phyloP scores from a whole-genome alignment of 441 rosid species.

The Breynia disticha region DNA sequence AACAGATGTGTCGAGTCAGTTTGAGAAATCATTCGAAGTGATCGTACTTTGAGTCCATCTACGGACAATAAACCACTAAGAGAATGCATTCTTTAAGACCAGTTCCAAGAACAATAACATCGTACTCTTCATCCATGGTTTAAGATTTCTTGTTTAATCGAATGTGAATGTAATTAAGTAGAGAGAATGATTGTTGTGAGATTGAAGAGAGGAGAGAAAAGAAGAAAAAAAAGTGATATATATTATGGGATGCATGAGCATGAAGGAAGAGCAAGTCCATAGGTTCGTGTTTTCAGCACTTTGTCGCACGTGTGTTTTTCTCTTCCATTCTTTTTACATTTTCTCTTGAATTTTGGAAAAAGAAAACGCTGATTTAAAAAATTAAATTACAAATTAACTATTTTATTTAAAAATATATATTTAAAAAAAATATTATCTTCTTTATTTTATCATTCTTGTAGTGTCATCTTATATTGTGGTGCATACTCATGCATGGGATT shows the following conservation, averaged over 20 bases:
- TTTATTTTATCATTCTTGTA: too few relatives aligned
- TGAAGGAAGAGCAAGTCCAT: slow-evolving; percentile 4
- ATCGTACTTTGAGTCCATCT: slow-evolving; percentile 63
- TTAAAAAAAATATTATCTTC: too few relatives aligned
- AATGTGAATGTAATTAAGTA: too few relatives aligned
- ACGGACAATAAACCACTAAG: slow-evolving; percentile 83
- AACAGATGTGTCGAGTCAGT: too few relatives aligned
- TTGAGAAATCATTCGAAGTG: too few relatives aligned
- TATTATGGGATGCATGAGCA: not conserved
- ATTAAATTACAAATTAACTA: too few relatives aligned
- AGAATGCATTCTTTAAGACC: slow-evolving; percentile 81
- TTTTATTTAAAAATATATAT: too few relatives aligned
- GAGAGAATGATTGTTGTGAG: not conserved
- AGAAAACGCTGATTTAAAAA: too few relatives aligned
- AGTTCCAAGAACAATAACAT: slow-evolving; percentile 56
- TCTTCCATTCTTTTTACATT: not conserved
- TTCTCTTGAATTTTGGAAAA: too few relatives aligned
- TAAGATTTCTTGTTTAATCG: not conserved
- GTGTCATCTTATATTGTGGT: too few relatives aligned
- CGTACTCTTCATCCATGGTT: slow-evolving; percentile 64
- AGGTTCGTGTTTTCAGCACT: not conserved
- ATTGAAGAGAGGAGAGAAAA: not conserved
- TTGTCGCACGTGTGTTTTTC: not conserved
- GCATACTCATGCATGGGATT: too few relatives aligned
- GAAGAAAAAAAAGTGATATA: not conserved